phyloP scores from a whole-genome alignment of 306 rosid species.

The Parietaria judaica region DNA sequence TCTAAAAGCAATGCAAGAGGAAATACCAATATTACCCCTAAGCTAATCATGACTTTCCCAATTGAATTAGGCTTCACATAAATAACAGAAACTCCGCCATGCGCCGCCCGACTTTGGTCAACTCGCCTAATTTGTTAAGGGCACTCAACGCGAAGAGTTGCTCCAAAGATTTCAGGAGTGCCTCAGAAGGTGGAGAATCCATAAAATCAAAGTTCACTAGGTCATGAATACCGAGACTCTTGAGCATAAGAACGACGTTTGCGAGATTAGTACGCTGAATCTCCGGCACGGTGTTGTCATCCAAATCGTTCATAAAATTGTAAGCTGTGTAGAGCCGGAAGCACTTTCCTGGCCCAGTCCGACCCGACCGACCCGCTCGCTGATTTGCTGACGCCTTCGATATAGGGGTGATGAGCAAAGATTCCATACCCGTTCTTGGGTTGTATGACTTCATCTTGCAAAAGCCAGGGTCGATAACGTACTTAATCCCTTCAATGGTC shows the following conservation, averaged over 20 bases:
- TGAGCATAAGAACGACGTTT: constrained; percentile 71
- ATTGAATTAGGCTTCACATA: no score
- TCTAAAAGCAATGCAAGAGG: no score
- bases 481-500: constrained; percentile 92
- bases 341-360: constrained; percentile 97
- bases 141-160: constrained; percentile 79
- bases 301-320: constrained; percentile 63
- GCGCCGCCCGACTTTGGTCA: constrained; percentile 78
- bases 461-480: constrained; percentile 90
- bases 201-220: constrained; percentile 75
- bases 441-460: constrained; percentile 63
- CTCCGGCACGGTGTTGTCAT: constrained; percentile 85
- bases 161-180: constrained; percentile 83
- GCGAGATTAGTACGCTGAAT: constrained; percentile 88
- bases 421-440: constrained; percentile 97
- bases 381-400: constrained; percentile 98
- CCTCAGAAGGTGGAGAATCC: constrained; percentile 97
- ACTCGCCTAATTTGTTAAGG: constrained; percentile 70
- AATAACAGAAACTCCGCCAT: constrained; percentile 99
- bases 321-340: constrained; percentile 72
- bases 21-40: no score
- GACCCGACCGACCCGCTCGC: constrained; percentile 89
- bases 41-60: no score
- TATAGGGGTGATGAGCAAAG: constrained; percentile 67
- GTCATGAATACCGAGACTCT: constrained; percentile 88